A percentile compares a stretch with the other conserved stretches of the same genome.
phyloP scores from a whole-genome alignment of 1,284 basidiomycete genomes.

The Hymenochaete sp. region DNA sequence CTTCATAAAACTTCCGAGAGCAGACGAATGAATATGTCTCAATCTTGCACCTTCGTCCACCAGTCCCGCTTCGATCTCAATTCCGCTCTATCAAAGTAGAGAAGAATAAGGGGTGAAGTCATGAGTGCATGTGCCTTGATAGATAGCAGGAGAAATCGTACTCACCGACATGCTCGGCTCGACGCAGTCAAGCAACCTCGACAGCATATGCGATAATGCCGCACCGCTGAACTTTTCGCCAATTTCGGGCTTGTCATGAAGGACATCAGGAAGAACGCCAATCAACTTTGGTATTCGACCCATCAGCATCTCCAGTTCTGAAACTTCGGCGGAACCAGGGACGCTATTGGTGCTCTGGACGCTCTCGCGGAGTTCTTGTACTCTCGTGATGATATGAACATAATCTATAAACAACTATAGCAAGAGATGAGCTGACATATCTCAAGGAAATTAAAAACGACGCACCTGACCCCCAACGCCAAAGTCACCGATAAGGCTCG shows the following conservation, averaged over 20 bases:
- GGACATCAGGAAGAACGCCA: conserved; percentile 59
- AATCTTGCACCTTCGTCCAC: conserved; percentile 42
- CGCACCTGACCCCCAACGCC: conserved; percentile 70
- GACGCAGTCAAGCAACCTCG: conserved; percentile 48
- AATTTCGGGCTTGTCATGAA: conserved; percentile 46
- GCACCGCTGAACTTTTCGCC: conserved; percentile 47
- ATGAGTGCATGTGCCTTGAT: background rate
- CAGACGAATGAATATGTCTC: conserved; percentile 43
- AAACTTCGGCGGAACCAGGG: conserved; percentile 38
- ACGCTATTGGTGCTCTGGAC: conserved; percentile 34
- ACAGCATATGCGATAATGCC: conserved; percentile 67
- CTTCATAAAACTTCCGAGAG: conserved; percentile 19
- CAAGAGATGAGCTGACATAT: background rate
- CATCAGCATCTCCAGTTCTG: conserved; percentile 53
- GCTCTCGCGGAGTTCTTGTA: conserved; percentile 44
- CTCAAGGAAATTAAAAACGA: conserved; percentile 14
- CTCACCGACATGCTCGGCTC: conserved; percentile 28
- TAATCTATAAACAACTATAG: conserved; percentile 16
- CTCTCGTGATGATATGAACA: conserved; percentile 7
- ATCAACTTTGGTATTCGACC: conserved; percentile 61
- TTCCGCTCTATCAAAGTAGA: conserved; percentile 27
- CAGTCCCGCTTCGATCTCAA: conserved; percentile 34
- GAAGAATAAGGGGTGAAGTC: conserved; percentile 3
- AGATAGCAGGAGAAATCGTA: background rate
- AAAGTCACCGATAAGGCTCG: conserved; percentile 64